Evolutionary conservation across 306 rosid species (phyloP), one percentile per base, ranked within the genome.

Genomic region (Prunus davidiana): DNA sequence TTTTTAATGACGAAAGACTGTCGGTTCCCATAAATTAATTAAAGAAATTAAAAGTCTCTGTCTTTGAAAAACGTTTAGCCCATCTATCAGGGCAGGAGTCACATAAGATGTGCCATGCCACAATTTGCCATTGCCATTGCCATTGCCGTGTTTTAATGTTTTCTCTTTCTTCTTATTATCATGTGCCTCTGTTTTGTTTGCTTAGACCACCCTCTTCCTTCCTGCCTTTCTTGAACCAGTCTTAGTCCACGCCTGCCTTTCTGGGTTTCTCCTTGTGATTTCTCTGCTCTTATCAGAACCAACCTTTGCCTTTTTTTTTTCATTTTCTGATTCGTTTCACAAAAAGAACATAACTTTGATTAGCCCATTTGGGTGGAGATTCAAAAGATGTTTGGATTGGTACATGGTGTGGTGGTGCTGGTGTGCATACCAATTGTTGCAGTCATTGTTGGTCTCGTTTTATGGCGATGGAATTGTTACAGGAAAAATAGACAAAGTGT

Each of bases 221-320:
- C 88, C 71, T 79, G 76, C 86, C 87, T 79, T 87, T 76, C 77
- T 82, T 88, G 86, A 93, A 83, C 84, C 38, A 81, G 84, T 82
- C 90, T 12, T 38, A 55, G 87, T 84, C 92, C 81, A 84, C 49
- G 82, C 81, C 76, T 56, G 77, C 51, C 41, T 69, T 55, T 64
- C 78, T 22, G 8, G 19, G 24, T 22, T 61, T 71, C 19, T 38
- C 52, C 75, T 74, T 28, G 30, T 38, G 63, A n/a, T 4, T 2
- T 25, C 72, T 30, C 69, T 50, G 54, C 41, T 14, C 32, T 54
- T 70, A n/a, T 25, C 73, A 20, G n/a, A 55, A 68, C 9, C 43
- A 38, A 38, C 43, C 43, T 38, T 38, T 7, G 43, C 43, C 43
- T 38, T 38, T 38, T 38, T 38, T 2, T 38, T 38, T 6, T 38